A percentile compares a stretch with the other conserved stretches of the same genome.
Conservation (phyloP, 495 filamentous ascomycete species). For the Parathielavia hyrcaniae region DNA sequence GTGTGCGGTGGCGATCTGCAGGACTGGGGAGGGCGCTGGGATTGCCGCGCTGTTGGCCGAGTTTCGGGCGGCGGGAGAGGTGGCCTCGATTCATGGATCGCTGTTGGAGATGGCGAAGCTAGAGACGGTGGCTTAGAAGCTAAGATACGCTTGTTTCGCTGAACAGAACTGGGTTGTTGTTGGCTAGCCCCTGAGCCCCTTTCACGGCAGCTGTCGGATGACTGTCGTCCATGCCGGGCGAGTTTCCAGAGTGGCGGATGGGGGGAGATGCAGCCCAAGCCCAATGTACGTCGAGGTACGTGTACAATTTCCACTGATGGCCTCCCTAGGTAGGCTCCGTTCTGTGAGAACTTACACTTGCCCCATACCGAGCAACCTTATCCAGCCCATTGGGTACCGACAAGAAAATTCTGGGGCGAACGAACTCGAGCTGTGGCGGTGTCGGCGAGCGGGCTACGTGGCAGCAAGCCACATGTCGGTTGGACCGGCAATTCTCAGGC, state of each 20-base stretch:
- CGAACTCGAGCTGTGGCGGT: not conserved
- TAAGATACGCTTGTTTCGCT: not conserved
- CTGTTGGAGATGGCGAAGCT: constrained; percentile 29
- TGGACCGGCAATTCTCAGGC: not conserved
- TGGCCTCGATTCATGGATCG: constrained; percentile 30
- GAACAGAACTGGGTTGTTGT: not conserved
- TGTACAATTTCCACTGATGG: no score
- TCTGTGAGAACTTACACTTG: no score
- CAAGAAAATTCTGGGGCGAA: not conserved
- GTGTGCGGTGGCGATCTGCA: constrained; percentile 35
- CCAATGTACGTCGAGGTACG: no score
- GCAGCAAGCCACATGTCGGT: not conserved
- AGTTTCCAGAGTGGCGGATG: no score
- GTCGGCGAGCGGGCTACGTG: not conserved
- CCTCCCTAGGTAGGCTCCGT: no score
- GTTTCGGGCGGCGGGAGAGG: constrained; percentile 26
- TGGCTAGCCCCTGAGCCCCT: not conserved
- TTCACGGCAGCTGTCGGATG: not conserved
- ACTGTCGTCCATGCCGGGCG: no score
- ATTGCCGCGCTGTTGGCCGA: constrained; percentile 26
- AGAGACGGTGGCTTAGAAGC: not conserved
- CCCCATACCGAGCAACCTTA: no score
- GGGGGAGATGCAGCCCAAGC: not conserved
- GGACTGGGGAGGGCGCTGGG: constrained; percentile 3
- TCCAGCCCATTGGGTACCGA: no score